Evolutionary conservation across 192 early-diverging fungal genomes (phyloP), one percentile per base, ranked within the genome.

Genomic region (Spizellomyces sp.): DNA sequence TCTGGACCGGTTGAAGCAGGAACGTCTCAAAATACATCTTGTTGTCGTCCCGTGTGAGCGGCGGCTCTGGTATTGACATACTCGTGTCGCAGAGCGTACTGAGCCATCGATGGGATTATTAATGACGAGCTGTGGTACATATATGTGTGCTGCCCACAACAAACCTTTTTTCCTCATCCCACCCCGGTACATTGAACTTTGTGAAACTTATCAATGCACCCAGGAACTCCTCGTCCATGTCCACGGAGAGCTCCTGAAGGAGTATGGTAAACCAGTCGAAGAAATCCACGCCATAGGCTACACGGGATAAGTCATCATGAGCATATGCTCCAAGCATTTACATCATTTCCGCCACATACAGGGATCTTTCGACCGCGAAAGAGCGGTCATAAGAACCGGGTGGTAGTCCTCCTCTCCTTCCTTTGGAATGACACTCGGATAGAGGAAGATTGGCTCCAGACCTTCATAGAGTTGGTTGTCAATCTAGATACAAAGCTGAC

Each of bases 11-110:
- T 71, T 98, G 95, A 50, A 98, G 82, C 58, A 94, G 89, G 55
- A 99, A 87, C 47, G 90, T 86, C 76, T 98, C 98, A 87, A 98
- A 99, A 76, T 97, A 99, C 61, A 96, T 67, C 73, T 91, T 88
- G 21, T 81, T 77, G 9, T 89, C 88, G 2, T 86, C 90, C 45
- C 94, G 90, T 1, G 81, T 80, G 5, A 88, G 72, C 7, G 83
- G 83, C 3, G 88, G 89, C 47, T 94, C 89, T 4, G 94, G 91
- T 14, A 96, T 90, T 21, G 84, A 87, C 17, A 82, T 79, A 61
- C 47, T 67, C 54, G 60, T 60, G 59, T 72, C 80, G 70, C 65
- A 82, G 19, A 81, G 62, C 44, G 76, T 47, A 22, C 71, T 76
- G 36, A 21, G 58, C 1, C 12, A n/a, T 50, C 12, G 45, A 22